Base-by-base conservation (phyloP, 257 asterid genomes). In the Nyctanthes arbortristis region DNA sequence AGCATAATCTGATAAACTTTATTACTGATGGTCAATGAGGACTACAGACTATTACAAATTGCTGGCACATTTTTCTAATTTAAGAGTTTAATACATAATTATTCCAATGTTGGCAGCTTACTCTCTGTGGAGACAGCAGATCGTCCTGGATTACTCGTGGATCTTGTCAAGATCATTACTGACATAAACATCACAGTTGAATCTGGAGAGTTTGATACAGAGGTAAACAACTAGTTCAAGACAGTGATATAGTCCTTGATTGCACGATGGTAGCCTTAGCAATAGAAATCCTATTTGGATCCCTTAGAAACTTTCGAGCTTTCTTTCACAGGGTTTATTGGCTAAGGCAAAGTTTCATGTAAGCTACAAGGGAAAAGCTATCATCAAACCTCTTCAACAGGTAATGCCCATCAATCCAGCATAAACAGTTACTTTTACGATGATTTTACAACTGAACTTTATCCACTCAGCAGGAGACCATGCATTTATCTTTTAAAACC, bases 321-420 rank as follows among this genome's bases (percentile, higher is more conserved):
- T 67, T 62, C 16, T 1, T 39, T 9, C 56, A 75, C 56, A 93
- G 99, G 99, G 99, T 18, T 72, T 93, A 85, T 72, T 93, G 83
- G 99, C 99, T 1, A 93, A 93, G 89, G 95, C 99, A 4, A 93
- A 89, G 60, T 93, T 93, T 77, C 99, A 93, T 58, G 97, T 91
- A 37, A 91, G 85, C 82, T 91, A 93, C 90, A 89, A 63, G 72
- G 96, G 96, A 8, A 85, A 91, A 83, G 87, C 99, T 71, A 65
- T 87, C 80, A 87, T 80, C 79, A 93, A 87, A 87, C 96, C 97
- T 43, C 99, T 93, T 80, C 95, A 91, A 72, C 91, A 79, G 99
- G 99, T 93, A n/a, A 87, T 32, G 25, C 13, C 28, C 57, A 12
- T 8, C 6, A n/a, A 49, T 49, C 11, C n/a, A n/a, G 29, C 3